Conservation (phyloP, 306 rosid genomes). For the Pterocarpus santalinus region DNA sequence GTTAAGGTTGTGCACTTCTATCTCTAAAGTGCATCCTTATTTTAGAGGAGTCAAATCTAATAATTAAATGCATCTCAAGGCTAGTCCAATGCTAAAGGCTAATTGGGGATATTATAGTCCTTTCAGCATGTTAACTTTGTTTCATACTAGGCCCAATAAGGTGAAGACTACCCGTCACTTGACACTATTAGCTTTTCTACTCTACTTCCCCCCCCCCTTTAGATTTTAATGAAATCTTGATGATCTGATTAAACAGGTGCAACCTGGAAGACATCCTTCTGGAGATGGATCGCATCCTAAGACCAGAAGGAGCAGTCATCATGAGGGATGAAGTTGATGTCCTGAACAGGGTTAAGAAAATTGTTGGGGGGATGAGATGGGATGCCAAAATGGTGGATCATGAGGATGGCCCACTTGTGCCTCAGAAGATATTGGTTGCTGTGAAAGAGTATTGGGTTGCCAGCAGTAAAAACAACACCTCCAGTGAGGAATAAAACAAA, state of each 20-base stretch:
- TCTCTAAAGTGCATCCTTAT: not conserved
- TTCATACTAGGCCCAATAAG: not conserved
- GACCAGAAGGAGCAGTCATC: slow-evolving; percentile 87
- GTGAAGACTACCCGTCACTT: not conserved
- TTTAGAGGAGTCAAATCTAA: too few relatives aligned
- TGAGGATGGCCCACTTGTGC: slow-evolving; percentile 92
- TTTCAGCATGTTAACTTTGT: not conserved
- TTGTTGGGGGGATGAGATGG: slow-evolving; percentile 93
- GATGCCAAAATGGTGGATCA: slow-evolving; percentile 86
- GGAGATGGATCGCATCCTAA: slow-evolving; percentile 92
- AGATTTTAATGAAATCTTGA: not conserved
- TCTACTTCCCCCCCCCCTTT: not conserved
- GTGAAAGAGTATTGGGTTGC: slow-evolving; percentile 88
- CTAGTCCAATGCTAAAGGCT: too few relatives aligned
- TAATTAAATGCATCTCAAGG: too few relatives aligned
- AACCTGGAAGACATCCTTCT: slow-evolving; percentile 83
- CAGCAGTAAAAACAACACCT: slow-evolving; percentile 55
- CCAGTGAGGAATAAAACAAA: slow-evolving; percentile 46
- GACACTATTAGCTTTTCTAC: not conserved
- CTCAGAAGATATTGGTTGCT: slow-evolving; percentile 84
- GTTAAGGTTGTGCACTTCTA: not conserved
- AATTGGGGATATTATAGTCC: not conserved
- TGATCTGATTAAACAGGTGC: slow-evolving; percentile 67
- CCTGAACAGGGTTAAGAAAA: slow-evolving; percentile 75
- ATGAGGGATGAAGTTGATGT: slow-evolving; percentile 86